Evolutionary conservation across 257 asterid species (phyloP), one percentile per base, ranked within the genome.

Genomic region (Striga asiatica): DNA sequence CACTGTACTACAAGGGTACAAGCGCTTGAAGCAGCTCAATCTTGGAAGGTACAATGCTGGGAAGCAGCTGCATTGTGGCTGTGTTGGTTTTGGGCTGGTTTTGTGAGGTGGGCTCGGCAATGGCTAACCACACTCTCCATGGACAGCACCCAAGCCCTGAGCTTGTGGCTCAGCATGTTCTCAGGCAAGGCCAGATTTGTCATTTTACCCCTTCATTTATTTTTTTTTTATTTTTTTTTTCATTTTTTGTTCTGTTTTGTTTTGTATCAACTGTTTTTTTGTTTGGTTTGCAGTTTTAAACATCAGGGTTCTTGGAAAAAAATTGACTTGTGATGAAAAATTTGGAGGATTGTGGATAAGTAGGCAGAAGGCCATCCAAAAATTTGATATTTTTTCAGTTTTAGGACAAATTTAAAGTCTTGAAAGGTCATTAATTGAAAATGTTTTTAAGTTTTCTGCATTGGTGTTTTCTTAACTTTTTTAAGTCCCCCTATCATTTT

Each of bases 101-200:
- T 55, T 57, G 17, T 24, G 12, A 16, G 4, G 27, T 31, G 58
- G 77, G 21, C 29, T 69, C 46, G 1, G 70, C 76, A 50, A 42
- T 60, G 68, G 54, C 63, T 56, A 70, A 76, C 76, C 50, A 58
- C 47, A 70, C 82, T 34, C 78, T 79, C 46, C 71, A 72, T 10
- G 86, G 81, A 9, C 85, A 79, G 61, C 85, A 79, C 60, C 82
- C 80, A 17, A 9, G 51, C 60, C 86, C 86, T 49, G 82, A 79
- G 24, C 62, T 59, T 5, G 75, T 79, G 32, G 80, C 74, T 56
- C 78, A 46, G 0, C 62, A 71, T 8, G 62, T 79, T 47, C 78
- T 73, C 76, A 79, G 86, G 86, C 74, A 79, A 72, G 66, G 32
- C 35, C 14, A 1, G 14, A 17, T 12, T 3, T 6, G 8, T 23